Conservation (phyloP, 148 eudicot genomes). For the Spergularia bocconei region DNA sequence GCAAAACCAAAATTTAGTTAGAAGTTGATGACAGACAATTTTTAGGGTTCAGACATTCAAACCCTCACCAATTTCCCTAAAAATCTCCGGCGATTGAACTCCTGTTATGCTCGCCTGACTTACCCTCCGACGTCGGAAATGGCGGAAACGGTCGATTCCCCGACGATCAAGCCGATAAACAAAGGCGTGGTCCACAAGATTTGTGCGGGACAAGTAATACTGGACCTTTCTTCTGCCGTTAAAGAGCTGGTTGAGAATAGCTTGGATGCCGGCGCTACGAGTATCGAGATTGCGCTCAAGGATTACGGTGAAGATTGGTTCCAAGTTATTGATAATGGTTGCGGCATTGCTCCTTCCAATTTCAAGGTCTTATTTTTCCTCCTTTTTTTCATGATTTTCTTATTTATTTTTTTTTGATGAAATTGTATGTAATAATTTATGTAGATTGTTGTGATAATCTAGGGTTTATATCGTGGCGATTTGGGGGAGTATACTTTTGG, state of each 20-base stretch:
- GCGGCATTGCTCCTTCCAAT: constrained; percentile 73
- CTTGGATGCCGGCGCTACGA: constrained; percentile 88
- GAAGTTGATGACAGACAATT: background rate
- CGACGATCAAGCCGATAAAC: constrained; percentile 65
- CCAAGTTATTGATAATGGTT: constrained; percentile 83
- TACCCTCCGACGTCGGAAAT: constrained; percentile 2
- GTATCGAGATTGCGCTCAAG: constrained; percentile 65
- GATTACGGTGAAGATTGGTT: constrained; percentile 78
- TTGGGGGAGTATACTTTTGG: background rate
- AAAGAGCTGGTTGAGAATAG: constrained; percentile 97
- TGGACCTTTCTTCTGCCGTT: constrained; percentile 89
- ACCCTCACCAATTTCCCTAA: background rate
- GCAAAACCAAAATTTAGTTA: background rate
- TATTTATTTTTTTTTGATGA: background rate
- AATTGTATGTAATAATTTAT: background rate
- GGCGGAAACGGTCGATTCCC: constrained; percentile 19
- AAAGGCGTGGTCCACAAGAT: constrained; percentile 78
- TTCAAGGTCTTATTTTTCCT: constrained; percentile 47
- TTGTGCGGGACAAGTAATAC: constrained; percentile 91
- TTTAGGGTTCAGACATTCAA: background rate
- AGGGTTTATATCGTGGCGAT: background rate
- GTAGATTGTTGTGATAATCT: background rate
- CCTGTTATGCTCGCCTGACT: background rate
- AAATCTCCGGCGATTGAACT: background rate
- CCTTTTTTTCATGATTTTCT: background rate